These are phyloP conservation scores for Lepiota venenata DNA, from an alignment of 768 basidiomycete species.

Conservation along the genomic window DNA sequence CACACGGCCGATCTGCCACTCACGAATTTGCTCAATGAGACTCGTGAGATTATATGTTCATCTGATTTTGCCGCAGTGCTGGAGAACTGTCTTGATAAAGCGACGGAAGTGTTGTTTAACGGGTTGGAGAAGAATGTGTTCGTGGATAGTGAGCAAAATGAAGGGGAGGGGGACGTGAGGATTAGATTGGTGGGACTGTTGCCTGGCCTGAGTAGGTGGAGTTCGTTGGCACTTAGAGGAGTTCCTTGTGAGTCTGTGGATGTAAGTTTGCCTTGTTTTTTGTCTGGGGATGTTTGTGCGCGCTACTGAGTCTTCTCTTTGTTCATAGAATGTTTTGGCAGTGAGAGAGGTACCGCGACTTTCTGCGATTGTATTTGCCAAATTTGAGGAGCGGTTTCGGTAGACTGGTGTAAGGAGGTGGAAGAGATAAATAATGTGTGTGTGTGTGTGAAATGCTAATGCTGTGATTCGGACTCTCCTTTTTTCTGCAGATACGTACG, in stretches of 20 bases:
- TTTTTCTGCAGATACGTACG: too few species aligned
- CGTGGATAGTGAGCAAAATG: constrained; percentile 19
- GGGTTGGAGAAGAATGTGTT: constrained; percentile 69
- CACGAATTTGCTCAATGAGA: constrained; percentile 63
- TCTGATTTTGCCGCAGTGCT: constrained; percentile 71
- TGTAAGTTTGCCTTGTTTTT: constrained; percentile 40
- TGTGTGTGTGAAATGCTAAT: too few species aligned
- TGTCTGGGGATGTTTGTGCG: too few species aligned
- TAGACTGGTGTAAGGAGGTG: neutral
- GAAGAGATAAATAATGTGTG: too few species aligned
- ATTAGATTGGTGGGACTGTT: constrained; percentile 77
- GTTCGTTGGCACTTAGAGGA: constrained; percentile 59
- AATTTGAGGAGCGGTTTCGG: constrained; percentile 54
- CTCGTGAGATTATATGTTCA: constrained; percentile 56
- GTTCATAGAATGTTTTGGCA: constrained; percentile 61
- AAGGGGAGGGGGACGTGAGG: constrained; percentile 36
- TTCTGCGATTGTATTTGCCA: constrained; percentile 69
- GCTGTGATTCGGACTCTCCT: too few species aligned
- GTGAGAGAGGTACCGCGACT: constrained; percentile 63
- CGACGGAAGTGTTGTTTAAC: constrained; percentile 59
- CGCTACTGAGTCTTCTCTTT: too few species aligned
- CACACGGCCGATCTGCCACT: constrained; percentile 48
- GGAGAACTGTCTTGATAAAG: constrained; percentile 68
- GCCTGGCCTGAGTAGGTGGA: constrained; percentile 80
- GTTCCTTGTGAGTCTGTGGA: constrained; percentile 82